phyloP scores from a whole-genome alignment of 345 rosid genomes.

The Eucalyptus microcorys region DNA sequence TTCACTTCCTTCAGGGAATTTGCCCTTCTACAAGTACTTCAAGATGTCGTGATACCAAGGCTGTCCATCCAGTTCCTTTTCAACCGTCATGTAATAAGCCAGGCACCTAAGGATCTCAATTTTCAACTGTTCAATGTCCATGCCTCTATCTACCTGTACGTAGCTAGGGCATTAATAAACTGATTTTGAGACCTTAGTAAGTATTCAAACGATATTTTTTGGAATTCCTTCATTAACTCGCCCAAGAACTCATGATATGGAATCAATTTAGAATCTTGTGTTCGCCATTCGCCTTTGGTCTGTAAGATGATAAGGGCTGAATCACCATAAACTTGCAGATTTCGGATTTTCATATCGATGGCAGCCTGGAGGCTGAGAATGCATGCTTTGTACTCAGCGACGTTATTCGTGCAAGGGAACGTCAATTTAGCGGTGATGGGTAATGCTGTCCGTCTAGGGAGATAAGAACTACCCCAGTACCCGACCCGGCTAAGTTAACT shows the following conservation, averaged over 20 bases:
- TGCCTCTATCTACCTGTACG: fast-evolving
- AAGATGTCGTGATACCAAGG: no score
- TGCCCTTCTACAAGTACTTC: fast-evolving
- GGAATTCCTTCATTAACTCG: fast-evolving
- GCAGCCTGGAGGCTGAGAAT: fast-evolving
- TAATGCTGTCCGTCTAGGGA: fast-evolving
- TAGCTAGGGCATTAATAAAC: fast-evolving
- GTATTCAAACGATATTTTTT: fast-evolving
- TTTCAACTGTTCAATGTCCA: no score
- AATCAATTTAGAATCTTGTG: no score
- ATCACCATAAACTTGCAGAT: no score
- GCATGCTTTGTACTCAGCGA: fast-evolving
- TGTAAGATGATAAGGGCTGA: no score
- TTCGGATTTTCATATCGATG: fast-evolving
- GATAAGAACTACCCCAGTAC: fast-evolving
- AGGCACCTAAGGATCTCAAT: fast-evolving
- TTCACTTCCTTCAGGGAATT: fast-evolving
- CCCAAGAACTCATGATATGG: fast-evolving
- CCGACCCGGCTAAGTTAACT: fast-evolving
- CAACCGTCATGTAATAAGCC: fast-evolving
- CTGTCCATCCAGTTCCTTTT: fast-evolving
- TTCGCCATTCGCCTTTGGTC: fast-evolving
- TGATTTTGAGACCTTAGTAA: no score
- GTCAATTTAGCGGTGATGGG: fast-evolving
- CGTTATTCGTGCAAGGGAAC: fast-evolving